A percentile compares a stretch with the other conserved stretches of the same genome.
Conservation (phyloP, 2,329 filamentous ascomycete genomes). For the Xylogone sp. region DNA sequence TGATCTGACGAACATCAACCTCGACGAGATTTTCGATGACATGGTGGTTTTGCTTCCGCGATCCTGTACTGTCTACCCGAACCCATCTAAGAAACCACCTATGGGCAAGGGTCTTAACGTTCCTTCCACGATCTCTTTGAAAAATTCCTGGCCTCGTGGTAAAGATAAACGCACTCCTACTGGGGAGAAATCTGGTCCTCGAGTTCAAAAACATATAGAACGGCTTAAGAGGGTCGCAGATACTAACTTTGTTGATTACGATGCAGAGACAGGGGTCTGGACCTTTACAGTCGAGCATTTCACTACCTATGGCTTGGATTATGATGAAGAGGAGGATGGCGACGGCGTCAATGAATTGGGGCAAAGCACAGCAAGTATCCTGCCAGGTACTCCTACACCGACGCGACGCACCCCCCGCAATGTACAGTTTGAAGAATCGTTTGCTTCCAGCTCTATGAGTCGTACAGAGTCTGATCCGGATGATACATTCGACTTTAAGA, state of each 20-base stretch:
- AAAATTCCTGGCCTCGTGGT: slow-evolving; percentile 88
- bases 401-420: slow-evolving; percentile 19
- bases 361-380: slow-evolving; percentile 46
- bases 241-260: slow-evolving; percentile 80
- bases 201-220: slow-evolving; percentile 77
- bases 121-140: slow-evolving; percentile 79
- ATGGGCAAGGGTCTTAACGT: slow-evolving; percentile 89
- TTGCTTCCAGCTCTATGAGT: slow-evolving; percentile 31
- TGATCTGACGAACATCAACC: slow-evolving; percentile 73
- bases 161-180: slow-evolving; percentile 51
- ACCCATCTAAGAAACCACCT: slow-evolving; percentile 72
- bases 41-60: slow-evolving; percentile 76
- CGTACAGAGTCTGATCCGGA: slow-evolving; percentile 28
- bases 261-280: slow-evolving; percentile 80
- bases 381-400: slow-evolving; percentile 38
- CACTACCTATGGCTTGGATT: slow-evolving; percentile 88
- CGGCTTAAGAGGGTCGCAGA: slow-evolving; percentile 74
- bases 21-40: slow-evolving; percentile 74
- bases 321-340: slow-evolving; percentile 60
- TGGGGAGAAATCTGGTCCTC: slow-evolving; percentile 58
- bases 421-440: slow-evolving; percentile 23
- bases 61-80: slow-evolving; percentile 80
- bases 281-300: slow-evolving; percentile 93
- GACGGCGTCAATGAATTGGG: slow-evolving; percentile 45
- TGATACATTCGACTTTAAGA: slow-evolving; percentile 31